Evolutionary conservation across 2,329 filamentous ascomycete genomes (phyloP).

Genomic region (Akanthomyces uredinophilus): DNA sequence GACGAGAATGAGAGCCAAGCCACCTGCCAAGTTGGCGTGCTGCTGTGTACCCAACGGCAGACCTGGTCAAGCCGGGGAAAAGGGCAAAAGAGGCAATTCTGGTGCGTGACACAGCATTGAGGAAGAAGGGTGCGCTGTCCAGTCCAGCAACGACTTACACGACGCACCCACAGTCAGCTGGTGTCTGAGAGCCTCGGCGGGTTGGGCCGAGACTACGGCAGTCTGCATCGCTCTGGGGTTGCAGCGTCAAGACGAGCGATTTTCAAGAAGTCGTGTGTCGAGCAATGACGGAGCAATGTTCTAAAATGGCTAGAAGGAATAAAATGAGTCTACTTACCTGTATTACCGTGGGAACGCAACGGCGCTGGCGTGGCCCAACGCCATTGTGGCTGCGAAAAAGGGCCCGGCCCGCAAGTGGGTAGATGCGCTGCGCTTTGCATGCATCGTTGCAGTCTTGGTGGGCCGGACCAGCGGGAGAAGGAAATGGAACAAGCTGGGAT

Average conservation of each 20-base stretch:
- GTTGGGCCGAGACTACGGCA: neutral
- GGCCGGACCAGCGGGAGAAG: neutral
- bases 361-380: constrained; percentile 7
- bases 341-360: neutral
- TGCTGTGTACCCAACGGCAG: neutral
- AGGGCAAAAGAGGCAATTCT: neutral
- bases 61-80: neutral
- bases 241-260: too few relatives aligned
- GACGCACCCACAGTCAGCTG: neutral
- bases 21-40: neutral
- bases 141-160: neutral
- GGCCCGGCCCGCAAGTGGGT: constrained; percentile 1
- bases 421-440: neutral
- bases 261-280: neutral
- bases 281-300: neutral
- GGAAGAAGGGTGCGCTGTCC: neutral
- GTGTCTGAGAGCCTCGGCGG: neutral
- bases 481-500: neutral
- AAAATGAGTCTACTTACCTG: too few relatives aligned
- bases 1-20: neutral
- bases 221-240: neutral
- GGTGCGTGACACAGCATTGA: constrained; percentile 4
- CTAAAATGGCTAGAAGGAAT: neutral
- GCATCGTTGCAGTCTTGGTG: constrained; percentile 7
- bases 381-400: constrained; percentile 2